Evolutionary conservation across 192 early-diverging fungal genomes (phyloP), one percentile per base, ranked within the genome.

Genomic region (Linnemannia zychae): DNA sequence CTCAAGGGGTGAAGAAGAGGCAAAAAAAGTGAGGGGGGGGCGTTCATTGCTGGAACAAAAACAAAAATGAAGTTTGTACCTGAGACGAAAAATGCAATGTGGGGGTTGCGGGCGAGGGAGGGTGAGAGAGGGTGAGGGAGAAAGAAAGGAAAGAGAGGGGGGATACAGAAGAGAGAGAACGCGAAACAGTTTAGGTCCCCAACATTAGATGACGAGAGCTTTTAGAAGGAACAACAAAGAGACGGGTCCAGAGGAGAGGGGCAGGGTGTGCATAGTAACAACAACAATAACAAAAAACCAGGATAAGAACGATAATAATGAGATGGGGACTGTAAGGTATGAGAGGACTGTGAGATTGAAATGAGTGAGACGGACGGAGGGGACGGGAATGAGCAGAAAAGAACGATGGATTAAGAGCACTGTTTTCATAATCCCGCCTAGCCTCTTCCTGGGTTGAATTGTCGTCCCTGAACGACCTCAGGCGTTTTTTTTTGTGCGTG

Each of bases 151-250:
- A 53, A 33, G 31, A 16, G 48, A 49, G 31, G 31, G 20, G 47
- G 47, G 22, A 72, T 22, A 18, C 11, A 17, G 9, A 74, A 7
- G 52, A n/a, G n/a, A 46, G 28, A 24, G 69, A 38, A 44, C 24
- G 37, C 40, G 40, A 72, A 48, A 72, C 70, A 48, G 46, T 33
- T 40, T 38, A 40, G 57, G 57, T 31, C 57, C 57, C 57, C 57
- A 63, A 63, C 57, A 63, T 63, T 63, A 63, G 57, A 63, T 47
- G 70, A 48, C 16, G 40, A 72, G 38, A 72, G 70, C 28, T 72
- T 24, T 47, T 40, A 17, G 46, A 9, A 48, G n/a, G 46, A 31
- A 31, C 16, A 31, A 72, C 46, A 47, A 72, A 47, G 49, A 28
- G 15, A 63, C 57, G 28, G 24, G 57, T 63, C 57, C 57, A 63